Conservation (phyloP, 2,329 filamentous ascomycete species). For the Drechmeria coniospora region DNA sequence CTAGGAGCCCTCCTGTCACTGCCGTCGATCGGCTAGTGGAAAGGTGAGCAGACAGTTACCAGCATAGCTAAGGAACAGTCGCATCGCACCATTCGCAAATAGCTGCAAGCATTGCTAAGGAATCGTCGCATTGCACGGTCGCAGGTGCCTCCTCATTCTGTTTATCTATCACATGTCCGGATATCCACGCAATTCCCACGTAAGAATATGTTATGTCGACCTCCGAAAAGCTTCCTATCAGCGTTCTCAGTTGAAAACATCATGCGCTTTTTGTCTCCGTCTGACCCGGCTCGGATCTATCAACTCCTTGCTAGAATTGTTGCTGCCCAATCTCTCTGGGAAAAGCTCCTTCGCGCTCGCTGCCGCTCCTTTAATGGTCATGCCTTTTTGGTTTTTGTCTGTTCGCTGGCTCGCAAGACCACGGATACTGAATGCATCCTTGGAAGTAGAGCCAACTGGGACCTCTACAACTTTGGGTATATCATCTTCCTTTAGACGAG, state of each 20-base stretch:
- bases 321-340: conserved; percentile 40
- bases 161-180: too few species aligned
- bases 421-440: conserved; percentile 41
- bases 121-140: too few species aligned
- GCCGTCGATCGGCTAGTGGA: too few species aligned
- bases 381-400: conserved; percentile 29
- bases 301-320: conserved; percentile 53
- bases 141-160: too few species aligned
- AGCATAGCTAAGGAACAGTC: too few species aligned
- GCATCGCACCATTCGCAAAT: too few species aligned
- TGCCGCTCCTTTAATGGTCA: conserved; percentile 52
- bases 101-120: too few species aligned
- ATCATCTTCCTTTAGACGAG: conserved; percentile 20
- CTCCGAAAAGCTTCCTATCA: too few species aligned
- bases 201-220: too few species aligned
- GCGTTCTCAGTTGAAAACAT: conserved; percentile 52
- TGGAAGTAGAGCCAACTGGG: conserved; percentile 25
- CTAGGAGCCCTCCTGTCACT: too few species aligned
- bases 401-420: conserved; percentile 35
- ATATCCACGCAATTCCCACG: too few species aligned
- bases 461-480: conserved; percentile 43
- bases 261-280: conserved; percentile 54
- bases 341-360: conserved; percentile 49
- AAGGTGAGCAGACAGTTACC: too few species aligned
- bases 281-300: conserved; percentile 37